Base-by-base conservation (phyloP, 768 basidiomycete species). In the Phlegmacium glaucopus region DNA sequence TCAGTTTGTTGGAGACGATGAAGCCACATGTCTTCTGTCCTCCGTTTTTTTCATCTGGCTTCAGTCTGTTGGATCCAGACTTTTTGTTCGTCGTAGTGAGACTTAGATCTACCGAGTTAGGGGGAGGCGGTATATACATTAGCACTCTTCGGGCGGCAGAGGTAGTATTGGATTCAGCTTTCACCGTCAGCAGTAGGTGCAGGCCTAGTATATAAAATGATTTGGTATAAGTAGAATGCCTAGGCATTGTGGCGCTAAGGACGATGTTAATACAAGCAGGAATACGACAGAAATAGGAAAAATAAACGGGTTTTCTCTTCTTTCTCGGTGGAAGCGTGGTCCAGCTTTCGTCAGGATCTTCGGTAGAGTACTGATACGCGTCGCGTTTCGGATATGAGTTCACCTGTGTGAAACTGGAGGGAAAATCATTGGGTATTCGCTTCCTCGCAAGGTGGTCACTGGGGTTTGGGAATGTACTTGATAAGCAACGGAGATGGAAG, bases 291-390 rank as follows among this genome's bases (percentile, higher is more conserved):
- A 29, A 41, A 48, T 39, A n/a, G 25, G 25, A 40, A 39, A 42
- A 5, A n/a, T n/a, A 9, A 47, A 51, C 64, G 7, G 42, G 32
- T 30, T 67, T 69, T 6, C 34, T 35, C 47, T 61, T 68, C 53
- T 68, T 72, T 16, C 61, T 57, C 4, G 47, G n/a, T 4, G 65
- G 66, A 10, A 73, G 51, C 2, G 72, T 71, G 17, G 60, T 64
- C 70, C 71, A 73, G 15, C 62, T 54, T 41, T 69, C 67, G 39
- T 72, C 71, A 2, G 62, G 48, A 41, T 72, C 67, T 6, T 52
- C 39, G 4, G 40, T 43, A 8, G 50, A 35, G 44, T 61, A 62
- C 15, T 49, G 48, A 41, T 72, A 71, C 8, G 66, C 65, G 30
- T 70, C 61, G 11, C 44, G 50, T 29, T n/a, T 10, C 32, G n/a